Evolutionary conservation across 495 filamentous ascomycete genomes (phyloP).

Genomic region (Podospora anserina): DNA sequence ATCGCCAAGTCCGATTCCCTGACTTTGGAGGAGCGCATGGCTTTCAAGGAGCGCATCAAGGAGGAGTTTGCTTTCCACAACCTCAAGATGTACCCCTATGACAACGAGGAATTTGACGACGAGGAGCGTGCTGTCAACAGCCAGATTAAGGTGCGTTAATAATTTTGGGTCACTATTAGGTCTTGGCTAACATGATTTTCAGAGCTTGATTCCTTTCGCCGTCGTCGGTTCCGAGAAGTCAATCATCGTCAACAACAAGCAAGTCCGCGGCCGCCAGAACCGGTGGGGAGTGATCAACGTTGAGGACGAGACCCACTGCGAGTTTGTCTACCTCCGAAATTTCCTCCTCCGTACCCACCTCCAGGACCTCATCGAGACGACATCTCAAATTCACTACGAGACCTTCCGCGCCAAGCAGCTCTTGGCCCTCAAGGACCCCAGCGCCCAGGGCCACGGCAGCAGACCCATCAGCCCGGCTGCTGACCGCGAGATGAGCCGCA

Average conservation of each 20-base stretch:
- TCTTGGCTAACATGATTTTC: constrained; percentile 20
- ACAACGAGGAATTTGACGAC: constrained; percentile 97
- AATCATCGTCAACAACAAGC: constrained; percentile 95
- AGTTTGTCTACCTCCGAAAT: constrained; percentile 97
- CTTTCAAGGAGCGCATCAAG: constrained; percentile 99
- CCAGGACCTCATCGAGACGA: constrained; percentile 97
- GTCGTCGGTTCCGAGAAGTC: constrained; percentile 97
- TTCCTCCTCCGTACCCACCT: constrained; percentile 96
- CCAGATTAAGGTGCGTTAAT: constrained; percentile 79
- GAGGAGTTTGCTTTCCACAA: constrained; percentile 99
- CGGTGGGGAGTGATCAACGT: constrained; percentile 99
- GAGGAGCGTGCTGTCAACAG: constrained; percentile 92
- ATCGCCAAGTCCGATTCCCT: constrained; percentile 98
- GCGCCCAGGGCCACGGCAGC: constrained; percentile 80
- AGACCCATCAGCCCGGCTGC: constrained; percentile 92
- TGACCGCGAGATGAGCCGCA: constrained; percentile 92
- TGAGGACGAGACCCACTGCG: constrained; percentile 98
- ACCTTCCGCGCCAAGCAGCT: constrained; percentile 99
- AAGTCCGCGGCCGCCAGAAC: constrained; percentile 97
- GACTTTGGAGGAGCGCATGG: constrained; percentile 89
- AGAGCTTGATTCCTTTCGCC: constrained; percentile 95
- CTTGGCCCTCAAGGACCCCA: constrained; percentile 95
- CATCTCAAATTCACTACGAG: constrained; percentile 99
- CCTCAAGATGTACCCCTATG: constrained; percentile 99
- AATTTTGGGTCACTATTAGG: background rate